phyloP scores from a whole-genome alignment of 73 alveolate genomes.

The Symbiodinium pilosum region DNA sequence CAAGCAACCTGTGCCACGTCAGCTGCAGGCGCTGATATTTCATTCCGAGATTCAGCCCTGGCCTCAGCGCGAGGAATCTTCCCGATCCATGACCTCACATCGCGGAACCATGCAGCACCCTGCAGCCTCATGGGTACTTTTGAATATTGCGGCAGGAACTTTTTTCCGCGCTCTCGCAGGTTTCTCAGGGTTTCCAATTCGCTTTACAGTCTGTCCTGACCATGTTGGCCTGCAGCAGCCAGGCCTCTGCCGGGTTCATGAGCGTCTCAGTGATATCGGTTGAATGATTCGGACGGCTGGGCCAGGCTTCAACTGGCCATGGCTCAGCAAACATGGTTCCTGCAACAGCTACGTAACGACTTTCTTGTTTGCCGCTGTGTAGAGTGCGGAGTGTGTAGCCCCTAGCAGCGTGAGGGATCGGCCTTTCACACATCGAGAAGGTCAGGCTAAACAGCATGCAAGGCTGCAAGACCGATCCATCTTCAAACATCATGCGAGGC shows the following conservation, averaged over 20 bases:
- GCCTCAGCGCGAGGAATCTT: constrained; percentile 81
- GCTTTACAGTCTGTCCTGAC: not conserved
- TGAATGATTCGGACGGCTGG: not conserved
- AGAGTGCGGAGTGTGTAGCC: no score
- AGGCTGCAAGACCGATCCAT: no score
- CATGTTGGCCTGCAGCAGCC: not conserved
- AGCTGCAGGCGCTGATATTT: not conserved
- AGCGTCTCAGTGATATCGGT: no score
- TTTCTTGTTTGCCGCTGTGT: no score
- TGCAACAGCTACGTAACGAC: constrained; percentile 5
- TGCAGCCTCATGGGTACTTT: no score
- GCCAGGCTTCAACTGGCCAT: not conserved
- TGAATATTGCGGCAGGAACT: not conserved
- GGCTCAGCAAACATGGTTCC: not conserved
- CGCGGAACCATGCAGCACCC: no score
- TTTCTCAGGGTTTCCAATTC: not conserved
- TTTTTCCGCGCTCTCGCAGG: not conserved
- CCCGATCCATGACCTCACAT: constrained; percentile 75
- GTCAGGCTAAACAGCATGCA: not conserved
- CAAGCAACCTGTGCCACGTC: not conserved
- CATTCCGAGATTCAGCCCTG: not conserved
- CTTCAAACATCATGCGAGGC: no score
- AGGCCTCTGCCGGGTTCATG: no score
- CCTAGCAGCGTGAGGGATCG: no score
- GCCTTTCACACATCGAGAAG: not conserved